These are phyloP conservation scores for Rehmannia glutinosa DNA, from an alignment of 257 asterid species.

Conservation along the genomic window DNA sequence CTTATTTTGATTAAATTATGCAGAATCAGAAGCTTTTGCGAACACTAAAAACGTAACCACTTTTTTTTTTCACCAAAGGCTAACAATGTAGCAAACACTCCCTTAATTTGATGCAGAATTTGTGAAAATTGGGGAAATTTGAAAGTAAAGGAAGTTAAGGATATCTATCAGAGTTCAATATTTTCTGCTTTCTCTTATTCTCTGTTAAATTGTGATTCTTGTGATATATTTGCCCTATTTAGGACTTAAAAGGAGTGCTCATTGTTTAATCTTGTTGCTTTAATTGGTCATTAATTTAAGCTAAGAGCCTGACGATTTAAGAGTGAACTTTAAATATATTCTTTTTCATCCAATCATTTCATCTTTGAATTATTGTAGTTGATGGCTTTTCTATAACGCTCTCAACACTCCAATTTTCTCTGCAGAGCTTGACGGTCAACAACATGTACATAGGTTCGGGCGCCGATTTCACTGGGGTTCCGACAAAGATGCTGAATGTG, in stretches of 20 bases:
- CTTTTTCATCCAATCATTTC: background rate
- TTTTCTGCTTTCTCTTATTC: too few relatives aligned
- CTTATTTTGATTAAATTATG: too few relatives aligned
- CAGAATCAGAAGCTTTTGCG: too few relatives aligned
- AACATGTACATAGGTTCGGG: constrained; percentile 72
- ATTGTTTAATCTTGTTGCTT: background rate
- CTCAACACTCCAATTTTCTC: constrained; percentile 4
- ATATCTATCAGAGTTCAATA: background rate
- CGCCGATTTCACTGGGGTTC: constrained; percentile 78
- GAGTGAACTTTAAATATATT: too few relatives aligned
- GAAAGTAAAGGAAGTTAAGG: background rate
- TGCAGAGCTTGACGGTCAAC: constrained; percentile 74
- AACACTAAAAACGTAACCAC: too few relatives aligned
- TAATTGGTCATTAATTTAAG: background rate
- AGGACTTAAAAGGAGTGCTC: too few relatives aligned
- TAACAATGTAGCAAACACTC: too few relatives aligned
- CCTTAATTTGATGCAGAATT: background rate
- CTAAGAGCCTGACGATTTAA: background rate
- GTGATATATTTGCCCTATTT: too few relatives aligned
- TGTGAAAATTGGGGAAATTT: constrained; percentile 10
- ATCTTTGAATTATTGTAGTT: background rate
- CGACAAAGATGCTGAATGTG: constrained; percentile 65
- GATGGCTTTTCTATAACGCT: background rate
- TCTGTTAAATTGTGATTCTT: too few relatives aligned
- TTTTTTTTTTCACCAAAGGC: too few relatives aligned